Percentiles rank a stretch among this genome's conserved stretches.
Conservation (phyloP, 805 yeast genomes). For the Candida palmyrensis region DNA sequence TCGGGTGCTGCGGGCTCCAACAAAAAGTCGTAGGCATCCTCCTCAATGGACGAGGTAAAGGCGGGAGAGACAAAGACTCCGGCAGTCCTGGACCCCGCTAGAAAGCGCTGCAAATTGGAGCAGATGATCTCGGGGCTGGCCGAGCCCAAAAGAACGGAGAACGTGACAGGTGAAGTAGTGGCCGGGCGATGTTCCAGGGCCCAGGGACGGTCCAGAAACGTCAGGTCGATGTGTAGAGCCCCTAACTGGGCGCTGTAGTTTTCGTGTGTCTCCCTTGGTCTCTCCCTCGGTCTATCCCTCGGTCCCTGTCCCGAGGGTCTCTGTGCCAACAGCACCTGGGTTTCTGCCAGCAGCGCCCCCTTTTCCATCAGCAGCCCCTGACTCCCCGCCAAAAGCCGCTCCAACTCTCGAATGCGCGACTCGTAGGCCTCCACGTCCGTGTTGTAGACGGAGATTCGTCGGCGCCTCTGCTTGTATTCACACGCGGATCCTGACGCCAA, state of each 20-base stretch:
- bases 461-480: constrained; percentile 16
- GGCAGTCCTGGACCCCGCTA: constrained; percentile 1
- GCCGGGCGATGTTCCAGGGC: background rate
- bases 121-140: constrained; percentile 21
- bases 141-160: constrained; percentile 18
- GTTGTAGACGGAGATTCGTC: constrained; percentile 14
- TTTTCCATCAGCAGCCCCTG: background rate
- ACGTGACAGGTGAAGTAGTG: constrained; percentile 4
- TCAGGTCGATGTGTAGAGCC: too few species aligned
- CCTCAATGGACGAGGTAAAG: constrained; percentile 19
- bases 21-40: constrained; percentile 14
- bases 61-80: constrained; percentile 16
- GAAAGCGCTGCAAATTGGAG: constrained; percentile 18
- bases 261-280: too few species aligned
- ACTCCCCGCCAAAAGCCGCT: too few species aligned
- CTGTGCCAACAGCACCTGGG: background rate
- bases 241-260: too few species aligned
- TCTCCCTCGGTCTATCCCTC: background rate
- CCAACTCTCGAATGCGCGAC: constrained; percentile 9
- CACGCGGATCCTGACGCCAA: constrained; percentile 11
- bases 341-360: background rate
- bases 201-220: background rate
- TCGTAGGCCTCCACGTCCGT: constrained; percentile 18
- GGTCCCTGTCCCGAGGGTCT: background rate
- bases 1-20: constrained; percentile 4